A percentile compares a stretch with the other conserved stretches of the same genome.
These are phyloP conservation scores for Aspergillus sp. DNA, from an alignment of 2,329 filamentous ascomycete species.

Conservation along the genomic window DNA sequence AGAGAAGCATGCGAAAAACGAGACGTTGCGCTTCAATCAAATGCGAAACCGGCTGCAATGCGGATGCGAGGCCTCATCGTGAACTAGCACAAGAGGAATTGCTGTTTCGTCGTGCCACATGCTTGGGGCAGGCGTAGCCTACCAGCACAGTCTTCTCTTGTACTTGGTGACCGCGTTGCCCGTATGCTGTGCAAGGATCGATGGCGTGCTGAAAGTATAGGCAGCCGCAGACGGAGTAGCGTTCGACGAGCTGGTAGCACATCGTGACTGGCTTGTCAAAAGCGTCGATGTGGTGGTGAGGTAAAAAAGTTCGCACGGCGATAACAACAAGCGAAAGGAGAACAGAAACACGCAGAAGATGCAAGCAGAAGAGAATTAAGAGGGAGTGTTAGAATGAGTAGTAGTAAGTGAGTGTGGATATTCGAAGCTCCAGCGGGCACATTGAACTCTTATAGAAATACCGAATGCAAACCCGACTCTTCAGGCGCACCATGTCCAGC, in stretches of 20 bases:
- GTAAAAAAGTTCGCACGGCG: neutral
- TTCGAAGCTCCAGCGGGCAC: neutral
- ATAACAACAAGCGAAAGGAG: neutral
- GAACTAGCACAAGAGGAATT: neutral
- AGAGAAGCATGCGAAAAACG: neutral
- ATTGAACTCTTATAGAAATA: neutral
- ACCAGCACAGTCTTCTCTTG: slow-evolving; percentile 77
- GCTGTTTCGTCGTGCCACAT: slow-evolving; percentile 34
- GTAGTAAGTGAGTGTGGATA: slow-evolving; percentile 1
- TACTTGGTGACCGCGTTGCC: slow-evolving; percentile 68
- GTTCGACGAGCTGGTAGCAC: slow-evolving; percentile 85
- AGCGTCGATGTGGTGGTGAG: neutral
- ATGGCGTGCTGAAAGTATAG: slow-evolving; percentile 85
- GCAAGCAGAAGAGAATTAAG: neutral
- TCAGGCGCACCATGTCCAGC: slow-evolving; percentile 4
- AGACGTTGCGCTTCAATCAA: neutral
- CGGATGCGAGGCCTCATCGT: neutral
- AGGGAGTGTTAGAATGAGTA: neutral
- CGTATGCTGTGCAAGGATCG: slow-evolving; percentile 76
- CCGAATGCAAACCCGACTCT: neutral
- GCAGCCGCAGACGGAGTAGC: slow-evolving; percentile 83
- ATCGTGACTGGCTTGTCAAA: slow-evolving; percentile 51
- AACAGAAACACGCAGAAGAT: neutral
- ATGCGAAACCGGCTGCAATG: too few relatives aligned
- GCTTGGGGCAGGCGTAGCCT: slow-evolving; percentile 71